Evolutionary conservation across 768 basidiomycete species (phyloP).

Genomic region (Leccinum barrowsii): DNA sequence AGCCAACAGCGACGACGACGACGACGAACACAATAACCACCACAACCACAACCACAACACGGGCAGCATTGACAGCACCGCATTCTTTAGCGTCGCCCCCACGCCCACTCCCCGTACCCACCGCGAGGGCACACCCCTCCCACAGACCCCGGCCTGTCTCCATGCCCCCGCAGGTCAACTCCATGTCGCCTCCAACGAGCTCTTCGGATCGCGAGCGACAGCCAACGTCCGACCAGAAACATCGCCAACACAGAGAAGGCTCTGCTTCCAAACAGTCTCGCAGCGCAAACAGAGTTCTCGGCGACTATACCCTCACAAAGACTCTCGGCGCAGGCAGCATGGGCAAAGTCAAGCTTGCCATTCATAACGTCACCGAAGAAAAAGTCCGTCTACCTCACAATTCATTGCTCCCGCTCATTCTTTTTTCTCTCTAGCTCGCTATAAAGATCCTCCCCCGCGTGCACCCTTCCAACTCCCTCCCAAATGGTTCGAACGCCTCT

Average conservation of each 20-base stretch:
- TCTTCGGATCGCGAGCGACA: conserved; percentile 32
- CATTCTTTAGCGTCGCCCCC: conserved; percentile 23
- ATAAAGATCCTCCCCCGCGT: conserved; percentile 96
- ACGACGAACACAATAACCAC: neutral
- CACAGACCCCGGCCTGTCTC: conserved; percentile 61
- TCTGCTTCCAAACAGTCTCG: conserved; percentile 35
- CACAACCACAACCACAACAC: conserved; percentile 11
- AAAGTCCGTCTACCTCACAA: conserved; percentile 57
- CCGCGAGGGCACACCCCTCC: conserved; percentile 19
- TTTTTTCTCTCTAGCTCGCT: conserved; percentile 62
- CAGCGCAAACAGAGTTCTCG: conserved; percentile 57
- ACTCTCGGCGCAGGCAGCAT: conserved; percentile 97
- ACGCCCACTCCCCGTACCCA: conserved; percentile 31
- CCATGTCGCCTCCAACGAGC: conserved; percentile 30
- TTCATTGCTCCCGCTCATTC: conserved; percentile 7
- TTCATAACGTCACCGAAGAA: conserved; percentile 83
- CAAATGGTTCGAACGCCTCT: conserved; percentile 43
- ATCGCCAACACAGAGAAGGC: conserved; percentile 29
- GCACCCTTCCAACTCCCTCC: conserved; percentile 53
- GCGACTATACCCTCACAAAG: conserved; percentile 95
- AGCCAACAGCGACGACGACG: neutral
- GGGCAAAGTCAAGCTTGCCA: conserved; percentile 98
- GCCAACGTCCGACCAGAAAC: conserved; percentile 26
- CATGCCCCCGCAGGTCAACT: conserved; percentile 65
- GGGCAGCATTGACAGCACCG: neutral